Base-by-base conservation (phyloP, 2,329 filamentous ascomycete species). In the Phaeosphaeria sp. region DNA sequence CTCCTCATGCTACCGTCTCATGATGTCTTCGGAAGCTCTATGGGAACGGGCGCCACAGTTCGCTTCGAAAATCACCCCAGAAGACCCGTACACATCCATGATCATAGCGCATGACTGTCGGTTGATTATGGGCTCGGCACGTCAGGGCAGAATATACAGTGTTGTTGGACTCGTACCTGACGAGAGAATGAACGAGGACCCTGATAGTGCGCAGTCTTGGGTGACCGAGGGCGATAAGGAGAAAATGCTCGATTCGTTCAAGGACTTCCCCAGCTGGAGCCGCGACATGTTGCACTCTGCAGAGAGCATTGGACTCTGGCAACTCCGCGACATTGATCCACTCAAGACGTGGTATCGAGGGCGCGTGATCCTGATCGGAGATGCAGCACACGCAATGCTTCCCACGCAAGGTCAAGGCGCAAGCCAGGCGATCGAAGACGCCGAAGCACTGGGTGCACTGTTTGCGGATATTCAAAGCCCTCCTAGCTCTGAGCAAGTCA, bases 371-470 rank as follows among this genome's bases (percentile, higher is more conserved):
- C 71, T 87, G 2, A 73, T 86, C 6, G 85, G 85, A 9, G 85
- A 88, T 68, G 84, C 84, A 3, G 84, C 83, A 0, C 85, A 87
- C 70, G 83, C 84, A 0, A 77, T 87, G 57, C 80, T 83, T 0
- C 80, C 85, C 1, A 82, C 79, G 9, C 81, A 81, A 1, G 84
- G 84, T 2, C 85, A 87, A 67, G 85, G 85, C 0, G 79, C 81
- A 1, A 83, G 80, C 6, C 84, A 86, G 69, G 83, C 83, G 0
- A 70, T 87, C 7, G 85, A 87, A 65, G 85, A 87, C 68, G 80
- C 78, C 0, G 81, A 84, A 62, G 77, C 80, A 1, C 73, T 86
- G 11, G 75, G 65, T 1, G 53, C 62, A 3, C 59, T 59, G 27
- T 64, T 68, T 30, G 11, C 23, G 6, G 51, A 63, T 25, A 55